Evolutionary conservation across 306 rosid species (phyloP).

Genomic region (Myrica gale): DNA sequence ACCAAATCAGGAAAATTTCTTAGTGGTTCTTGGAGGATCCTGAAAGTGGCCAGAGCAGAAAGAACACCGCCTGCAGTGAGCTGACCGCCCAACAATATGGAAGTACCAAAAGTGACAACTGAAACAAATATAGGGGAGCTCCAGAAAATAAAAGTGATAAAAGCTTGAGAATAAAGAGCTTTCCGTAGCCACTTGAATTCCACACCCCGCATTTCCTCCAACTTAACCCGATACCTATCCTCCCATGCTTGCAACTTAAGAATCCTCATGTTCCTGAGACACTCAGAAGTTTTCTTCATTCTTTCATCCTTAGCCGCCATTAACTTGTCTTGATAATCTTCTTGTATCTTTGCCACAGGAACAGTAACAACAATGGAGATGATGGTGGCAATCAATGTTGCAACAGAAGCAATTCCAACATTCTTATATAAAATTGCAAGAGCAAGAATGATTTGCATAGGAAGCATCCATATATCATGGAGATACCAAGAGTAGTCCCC

Average conservation of each 20-base stretch:
- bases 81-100: conserved; percentile 75
- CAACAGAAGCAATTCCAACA: conserved; percentile 89
- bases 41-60: conserved; percentile 97
- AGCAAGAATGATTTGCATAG: conserved; percentile 88
- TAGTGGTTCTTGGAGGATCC: conserved; percentile 98
- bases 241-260: conserved; percentile 99
- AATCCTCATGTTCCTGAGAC: conserved; percentile 92
- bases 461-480: conserved; percentile 99
- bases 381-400: conserved; percentile 87
- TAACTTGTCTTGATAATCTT: conserved; percentile 87
- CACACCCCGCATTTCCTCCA: conserved; percentile 93
- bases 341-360: conserved; percentile 84
- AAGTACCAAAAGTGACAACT: conserved; percentile 84
- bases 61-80: conserved; percentile 96
- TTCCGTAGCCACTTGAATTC: conserved; percentile 92
- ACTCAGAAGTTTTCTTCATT: conserved; percentile 97
- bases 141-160: conserved; percentile 97
- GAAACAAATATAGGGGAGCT: conserved; percentile 99
- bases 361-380: conserved; percentile 79
- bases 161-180: conserved; percentile 98
- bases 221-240: conserved; percentile 63
- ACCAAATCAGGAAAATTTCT: conserved; percentile 98
- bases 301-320: conserved; percentile 99
- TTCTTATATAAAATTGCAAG: conserved; percentile 94
- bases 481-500: conserved; percentile 99